These are phyloP conservation scores for Stygiomarasmius scandens DNA, from an alignment of 1,284 basidiomycete species.

Conservation along the genomic window DNA sequence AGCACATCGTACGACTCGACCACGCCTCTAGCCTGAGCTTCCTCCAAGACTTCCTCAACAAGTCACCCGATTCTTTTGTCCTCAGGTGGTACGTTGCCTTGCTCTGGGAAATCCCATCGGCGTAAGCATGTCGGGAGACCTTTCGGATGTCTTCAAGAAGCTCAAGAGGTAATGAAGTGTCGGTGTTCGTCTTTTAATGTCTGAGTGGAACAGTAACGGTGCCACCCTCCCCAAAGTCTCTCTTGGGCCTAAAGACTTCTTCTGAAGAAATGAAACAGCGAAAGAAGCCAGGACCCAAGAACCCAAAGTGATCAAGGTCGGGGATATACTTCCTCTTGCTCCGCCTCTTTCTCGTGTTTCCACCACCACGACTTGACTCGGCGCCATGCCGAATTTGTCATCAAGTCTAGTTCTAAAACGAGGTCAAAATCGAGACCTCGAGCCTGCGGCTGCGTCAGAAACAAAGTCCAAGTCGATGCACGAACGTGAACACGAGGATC, in stretches of 20 bases:
- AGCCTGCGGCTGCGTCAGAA: too few species aligned
- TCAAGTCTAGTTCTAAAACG: too few species aligned
- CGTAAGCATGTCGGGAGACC: constrained; percentile 49
- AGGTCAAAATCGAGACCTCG: too few species aligned
- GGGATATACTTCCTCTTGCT: too few species aligned
- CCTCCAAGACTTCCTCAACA: constrained; percentile 62
- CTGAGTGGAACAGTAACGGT: constrained; percentile 57
- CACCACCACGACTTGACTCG: too few species aligned
- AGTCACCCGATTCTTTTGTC: constrained; percentile 53
- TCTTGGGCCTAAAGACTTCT: constrained; percentile 71
- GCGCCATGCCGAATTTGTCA: too few species aligned
- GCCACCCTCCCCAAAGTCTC: constrained; percentile 73
- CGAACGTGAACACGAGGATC: too few species aligned
- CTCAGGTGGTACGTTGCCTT: constrained; percentile 57
- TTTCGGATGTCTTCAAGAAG: constrained; percentile 47
- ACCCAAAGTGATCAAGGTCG: too few species aligned
- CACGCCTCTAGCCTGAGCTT: constrained; percentile 36
- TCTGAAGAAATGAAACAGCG: too few species aligned
- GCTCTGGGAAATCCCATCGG: constrained; percentile 41
- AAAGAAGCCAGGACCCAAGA: too few species aligned
- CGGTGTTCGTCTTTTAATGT: constrained; percentile 21
- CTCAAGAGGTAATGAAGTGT: constrained; percentile 25
- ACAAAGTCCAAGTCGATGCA: too few species aligned
- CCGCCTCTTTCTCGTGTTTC: too few species aligned
- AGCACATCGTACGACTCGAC: constrained; percentile 66